Evolutionary conservation across 1,139 yeast genomes (phyloP), one percentile per base, ranked within the genome.

Genomic region (Debaryomyces udenii): DNA sequence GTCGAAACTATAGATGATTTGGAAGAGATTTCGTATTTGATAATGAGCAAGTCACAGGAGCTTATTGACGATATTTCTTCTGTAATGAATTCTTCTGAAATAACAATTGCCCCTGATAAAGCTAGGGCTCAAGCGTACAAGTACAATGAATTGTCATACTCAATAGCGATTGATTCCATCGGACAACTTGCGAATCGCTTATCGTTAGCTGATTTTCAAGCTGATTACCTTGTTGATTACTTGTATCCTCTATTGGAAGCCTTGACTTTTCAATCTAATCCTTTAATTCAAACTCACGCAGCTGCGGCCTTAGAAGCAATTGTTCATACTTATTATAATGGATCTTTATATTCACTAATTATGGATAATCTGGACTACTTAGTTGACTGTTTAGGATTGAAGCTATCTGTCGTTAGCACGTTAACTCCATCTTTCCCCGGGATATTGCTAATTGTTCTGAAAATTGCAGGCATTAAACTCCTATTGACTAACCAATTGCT

Each of bases 291-390:
- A 50, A 31, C 49, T 6, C 68, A 62, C 42, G 71, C 73, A 1
- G 56, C 57, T 37, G 44, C 42, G 2, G 51, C 73, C 0, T 34
- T 67, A 1, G 45, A 48, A 27, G 33, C 24, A 9, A 64, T 91
- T 7, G 78, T 94, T 0, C 55, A 68, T 9, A 64, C 64, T 6
- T 72, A 86, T 34, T 86, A 84, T 49, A 62, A 74, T 38, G 80
- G 81, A 0, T 79, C 87, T 0, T 62, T 90, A 6, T 65, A 70
- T 32, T 61, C 61, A 2, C 55, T 91, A 48, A 69, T 93, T 3
- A 55, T 74, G 31, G 81, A 80, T 30, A 91, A 91, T 56, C 76
- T 82, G 51, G 97, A 91, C 55, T 91, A 91, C 56, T 61, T 93
- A 18, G 66, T 90, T 9, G 97, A 93, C 59, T 67, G 90, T 0